Base-by-base conservation (phyloP, 2,329 filamentous ascomycete genomes). In the Cryoendolithus antarcticus region DNA sequence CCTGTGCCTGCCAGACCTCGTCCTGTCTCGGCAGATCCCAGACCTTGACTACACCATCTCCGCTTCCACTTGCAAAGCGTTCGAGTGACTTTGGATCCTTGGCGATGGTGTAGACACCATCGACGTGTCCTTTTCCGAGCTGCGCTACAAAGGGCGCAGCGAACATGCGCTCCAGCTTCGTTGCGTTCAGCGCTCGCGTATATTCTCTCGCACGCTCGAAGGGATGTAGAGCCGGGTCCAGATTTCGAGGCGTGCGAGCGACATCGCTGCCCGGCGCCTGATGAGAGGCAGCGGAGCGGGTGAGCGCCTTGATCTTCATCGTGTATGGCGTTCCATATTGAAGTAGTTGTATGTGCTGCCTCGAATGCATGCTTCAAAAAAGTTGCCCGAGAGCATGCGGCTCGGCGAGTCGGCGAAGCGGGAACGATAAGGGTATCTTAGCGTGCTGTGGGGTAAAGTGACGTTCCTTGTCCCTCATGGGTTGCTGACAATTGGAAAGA, bases 131-230 rank as follows among this genome's bases (percentile, higher is more conserved):
- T 27, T 76, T 72, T 39, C 89, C 89, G 15, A 98, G 75, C 59
- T 95, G 85, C 1, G 74, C 83, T 33, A 98, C 65, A 56, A 94
- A 94, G 3, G 84, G 83, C 38, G 79, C 71, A 24, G 80, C 80
- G 61, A 93, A 93, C 82, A 95, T 89, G 51, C 88, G 82, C 64
- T 94, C 86, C 45, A 95, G 66, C 62, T 95, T 95, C 42, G 86
- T 86, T 19, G 88, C 88, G 74, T 86, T 83, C 44, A 84, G 67
- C 8, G 80, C 80, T 50, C 79, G 66, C 9, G 79, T 85, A 57
- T 86, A 89, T 65, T 94, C 88, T 61, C 86, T 71, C 34, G 88
- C 88, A 54, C 86, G 74, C 63, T 93, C 86, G 62, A 95, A 94
- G 2, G 85, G 88, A 63, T 94, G 86, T 43, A 89, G 73, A 32